A percentile compares a stretch with the other conserved stretches of the same genome.
Conservation (phyloP, 495 filamentous ascomycete genomes). For the Alectoria sarmentosa region DNA sequence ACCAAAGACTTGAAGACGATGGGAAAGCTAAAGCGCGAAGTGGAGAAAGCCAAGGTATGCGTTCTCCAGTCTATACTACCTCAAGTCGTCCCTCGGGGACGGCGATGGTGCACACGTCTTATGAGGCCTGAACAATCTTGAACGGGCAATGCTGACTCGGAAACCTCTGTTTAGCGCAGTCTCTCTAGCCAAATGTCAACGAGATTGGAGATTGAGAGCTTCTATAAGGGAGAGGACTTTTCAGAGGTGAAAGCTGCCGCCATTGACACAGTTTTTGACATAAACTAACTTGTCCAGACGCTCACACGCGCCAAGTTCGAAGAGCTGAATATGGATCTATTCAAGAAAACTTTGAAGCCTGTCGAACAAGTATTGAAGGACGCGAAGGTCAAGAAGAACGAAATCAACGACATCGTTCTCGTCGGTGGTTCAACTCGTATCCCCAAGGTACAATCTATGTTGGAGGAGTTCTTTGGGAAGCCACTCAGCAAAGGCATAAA, state of each 20-base stretch:
- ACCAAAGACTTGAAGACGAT: constrained; percentile 96
- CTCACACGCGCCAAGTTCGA: constrained; percentile 54
- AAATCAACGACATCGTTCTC: constrained; percentile 82
- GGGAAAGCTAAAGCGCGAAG: constrained; percentile 99
- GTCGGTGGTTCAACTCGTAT: constrained; percentile 95
- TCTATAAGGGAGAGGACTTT: constrained; percentile 96
- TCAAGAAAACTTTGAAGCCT: constrained; percentile 98
- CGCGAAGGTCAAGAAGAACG: constrained; percentile 80
- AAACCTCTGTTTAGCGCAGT: constrained; percentile 51
- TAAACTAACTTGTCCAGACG: too few species aligned
- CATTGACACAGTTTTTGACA: too few species aligned
- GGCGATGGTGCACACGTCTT: neutral
- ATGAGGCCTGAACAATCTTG: neutral
- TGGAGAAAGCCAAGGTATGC: constrained; percentile 84
- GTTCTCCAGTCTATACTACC: neutral
- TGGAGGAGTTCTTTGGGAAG: constrained; percentile 98
- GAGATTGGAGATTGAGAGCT: constrained; percentile 95
- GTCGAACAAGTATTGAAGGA: constrained; percentile 97
- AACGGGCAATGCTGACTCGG: neutral
- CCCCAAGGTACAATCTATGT: constrained; percentile 85
- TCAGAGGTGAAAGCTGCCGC: too few species aligned
- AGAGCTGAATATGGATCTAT: constrained; percentile 96
- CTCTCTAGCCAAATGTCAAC: constrained; percentile 98
- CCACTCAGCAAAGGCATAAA: constrained; percentile 98
- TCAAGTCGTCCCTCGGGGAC: neutral